Conservation (phyloP, 768 basidiomycete species). For the Leccinellum albellum region DNA sequence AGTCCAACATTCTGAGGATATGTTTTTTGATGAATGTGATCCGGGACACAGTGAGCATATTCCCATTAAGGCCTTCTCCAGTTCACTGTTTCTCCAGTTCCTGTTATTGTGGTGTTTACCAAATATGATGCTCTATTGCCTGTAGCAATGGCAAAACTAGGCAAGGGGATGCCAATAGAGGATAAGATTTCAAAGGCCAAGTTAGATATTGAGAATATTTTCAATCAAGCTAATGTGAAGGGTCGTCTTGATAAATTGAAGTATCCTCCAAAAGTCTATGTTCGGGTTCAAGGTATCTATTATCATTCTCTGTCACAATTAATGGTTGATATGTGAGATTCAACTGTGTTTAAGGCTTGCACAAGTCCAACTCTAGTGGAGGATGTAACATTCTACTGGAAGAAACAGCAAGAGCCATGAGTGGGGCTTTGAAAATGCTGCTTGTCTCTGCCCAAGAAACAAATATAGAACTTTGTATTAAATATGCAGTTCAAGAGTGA, state of each 20-base stretch:
- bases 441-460: slow-evolving; percentile 5
- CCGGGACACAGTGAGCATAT: not conserved
- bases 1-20: not conserved
- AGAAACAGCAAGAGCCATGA: not conserved
- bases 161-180: too few species aligned
- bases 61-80: not conserved
- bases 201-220: not conserved
- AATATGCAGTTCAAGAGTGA: slow-evolving; percentile 4
- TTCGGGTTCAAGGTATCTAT: not conserved
- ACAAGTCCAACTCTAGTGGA: not conserved
- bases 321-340: not conserved
- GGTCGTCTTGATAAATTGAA: not conserved
- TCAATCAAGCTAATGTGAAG: not conserved
- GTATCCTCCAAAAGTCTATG: not conserved
- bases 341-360: not conserved
- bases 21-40: not conserved
- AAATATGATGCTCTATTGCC: slow-evolving; percentile 7
- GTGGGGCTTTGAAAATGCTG: not conserved
- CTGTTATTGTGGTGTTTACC: slow-evolving; percentile 7
- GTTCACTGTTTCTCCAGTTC: not conserved
- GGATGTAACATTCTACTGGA: slow-evolving; percentile 1
- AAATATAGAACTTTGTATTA: slow-evolving; percentile 5
- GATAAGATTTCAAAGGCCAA: not conserved
- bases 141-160: too few species aligned
- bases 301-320: too few species aligned